A percentile compares a stretch with the other conserved stretches of the same genome.
These are phyloP conservation scores for Amaranthus palmeri DNA, from an alignment of 148 eudicot species.

Conservation along the genomic window DNA sequence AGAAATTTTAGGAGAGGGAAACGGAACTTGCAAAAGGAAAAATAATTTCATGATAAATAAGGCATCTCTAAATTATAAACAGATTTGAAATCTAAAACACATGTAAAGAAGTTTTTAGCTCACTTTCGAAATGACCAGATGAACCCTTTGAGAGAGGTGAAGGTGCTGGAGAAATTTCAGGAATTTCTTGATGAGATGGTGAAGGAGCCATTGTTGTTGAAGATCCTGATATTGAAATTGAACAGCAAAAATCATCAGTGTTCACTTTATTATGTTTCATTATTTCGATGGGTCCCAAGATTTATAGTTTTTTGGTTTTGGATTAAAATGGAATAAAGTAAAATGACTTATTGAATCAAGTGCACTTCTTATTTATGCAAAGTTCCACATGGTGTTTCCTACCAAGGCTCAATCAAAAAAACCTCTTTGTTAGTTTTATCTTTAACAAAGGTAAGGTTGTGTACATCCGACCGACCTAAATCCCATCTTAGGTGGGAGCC, in stretches of 20 bases:
- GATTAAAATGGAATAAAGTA: too few species aligned
- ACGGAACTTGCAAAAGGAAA: conserved; percentile 49
- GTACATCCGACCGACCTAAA: too few species aligned
- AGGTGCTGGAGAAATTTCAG: conserved; percentile 23
- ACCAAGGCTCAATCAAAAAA: too few species aligned
- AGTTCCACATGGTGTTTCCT: too few species aligned
- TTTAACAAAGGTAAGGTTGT: too few species aligned
- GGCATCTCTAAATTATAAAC: conserved; percentile 1
- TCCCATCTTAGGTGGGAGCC: too few species aligned
- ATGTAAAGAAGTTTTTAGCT: conserved; percentile 17
- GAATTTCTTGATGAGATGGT: conserved; percentile 23
- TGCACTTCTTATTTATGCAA: too few species aligned
- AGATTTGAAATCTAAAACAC: conserved; percentile 6
- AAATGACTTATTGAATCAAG: too few species aligned
- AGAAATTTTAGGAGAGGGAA: conserved; percentile 49
- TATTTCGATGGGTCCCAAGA: too few species aligned
- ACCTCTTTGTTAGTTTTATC: too few species aligned
- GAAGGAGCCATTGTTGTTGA: conserved; percentile 26
- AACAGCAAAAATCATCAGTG: not conserved
- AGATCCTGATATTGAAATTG: conserved; percentile 24
- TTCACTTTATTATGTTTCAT: too few species aligned
- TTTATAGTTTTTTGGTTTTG: too few species aligned
- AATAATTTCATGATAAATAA: conserved; percentile 16
- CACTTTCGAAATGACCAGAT: conserved; percentile 26
- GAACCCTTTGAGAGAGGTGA: conserved; percentile 20